Evolutionary conservation across 805 yeast species (phyloP).

Genomic region (Starmerella kuoi): DNA sequence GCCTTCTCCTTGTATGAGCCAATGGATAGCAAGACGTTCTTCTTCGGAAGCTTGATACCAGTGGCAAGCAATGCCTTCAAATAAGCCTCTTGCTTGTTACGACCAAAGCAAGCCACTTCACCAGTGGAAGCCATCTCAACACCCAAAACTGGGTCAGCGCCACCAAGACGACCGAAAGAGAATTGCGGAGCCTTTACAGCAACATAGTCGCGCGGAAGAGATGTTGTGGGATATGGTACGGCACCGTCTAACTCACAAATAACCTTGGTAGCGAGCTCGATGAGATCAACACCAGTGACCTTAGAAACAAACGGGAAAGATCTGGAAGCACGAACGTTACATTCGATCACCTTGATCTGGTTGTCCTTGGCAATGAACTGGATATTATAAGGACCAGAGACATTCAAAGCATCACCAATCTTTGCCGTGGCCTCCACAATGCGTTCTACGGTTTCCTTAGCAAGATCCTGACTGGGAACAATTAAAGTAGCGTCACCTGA

Average conservation of each 20-base stretch:
- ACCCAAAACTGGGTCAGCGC: slow-evolving; percentile 96
- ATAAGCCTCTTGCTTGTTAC: slow-evolving; percentile 92
- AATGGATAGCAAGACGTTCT: slow-evolving; percentile 81
- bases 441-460: slow-evolving; percentile 78
- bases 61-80: slow-evolving; percentile 87
- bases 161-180: slow-evolving; percentile 91
- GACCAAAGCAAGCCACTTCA: slow-evolving; percentile 96
- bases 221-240: slow-evolving; percentile 78
- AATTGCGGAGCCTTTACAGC: slow-evolving; percentile 96
- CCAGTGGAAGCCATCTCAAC: slow-evolving; percentile 99
- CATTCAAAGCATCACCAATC: slow-evolving; percentile 86
- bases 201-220: slow-evolving; percentile 85
- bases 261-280: slow-evolving; percentile 95
- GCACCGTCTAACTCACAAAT: slow-evolving; percentile 42
- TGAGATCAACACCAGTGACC: slow-evolving; percentile 90
- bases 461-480: slow-evolving; percentile 93
- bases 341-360: slow-evolving; percentile 94
- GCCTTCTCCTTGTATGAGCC: slow-evolving; percentile 96
- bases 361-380: slow-evolving; percentile 93
- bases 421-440: slow-evolving; percentile 93
- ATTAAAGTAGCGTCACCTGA: slow-evolving; percentile 97
- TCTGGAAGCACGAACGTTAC: slow-evolving; percentile 98
- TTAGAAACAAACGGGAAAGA: slow-evolving; percentile 97
- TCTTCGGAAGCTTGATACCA: slow-evolving; percentile 89
- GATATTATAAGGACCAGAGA: slow-evolving; percentile 95